Base-by-base conservation (phyloP, 2,329 filamentous ascomycete genomes). In the Calonectria fujianensis region DNA sequence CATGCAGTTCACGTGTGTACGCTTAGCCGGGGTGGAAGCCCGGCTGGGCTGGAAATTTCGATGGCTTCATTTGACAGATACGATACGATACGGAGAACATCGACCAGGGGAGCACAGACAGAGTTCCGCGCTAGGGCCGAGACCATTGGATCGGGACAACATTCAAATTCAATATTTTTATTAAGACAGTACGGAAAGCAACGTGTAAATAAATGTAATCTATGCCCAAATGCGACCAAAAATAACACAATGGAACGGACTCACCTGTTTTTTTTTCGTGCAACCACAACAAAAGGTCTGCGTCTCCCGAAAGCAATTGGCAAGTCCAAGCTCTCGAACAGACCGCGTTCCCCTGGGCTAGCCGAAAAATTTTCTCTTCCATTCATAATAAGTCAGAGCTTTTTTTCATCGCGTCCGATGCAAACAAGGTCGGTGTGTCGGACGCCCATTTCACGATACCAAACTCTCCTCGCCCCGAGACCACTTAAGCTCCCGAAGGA, bases 361-460 rank as follows among this genome's bases (percentile, higher is more conserved):
- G 31, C 45, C 45, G 27, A 37, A 71, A 66, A 76, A 69, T 59
- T 71, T 54, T 67, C 69, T 76, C 74, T 82, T 84, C 83, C 83
- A 85, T 86, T 87, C 85, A 77, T 82, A 71, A 88, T 86, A 87
- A 86, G 86, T 98, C 96, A 98, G 96, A 98, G 95, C 94, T 97
- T 94, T 95, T 94, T 93, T 82, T 94, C 91, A 94, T 95, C 92
- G 96, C 97, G 96, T 98, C 93, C 96, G 96, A 95, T 91, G 88
- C 89, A 88, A 91, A 97, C 96, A 98, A 98, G 96, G 94, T 93
- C 91, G 85, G 90, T 98, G 96, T 98, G 97, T 95, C 96, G 96
- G 94, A 98, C 97, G 96, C 97, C 93, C 91, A 96, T 96, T 93
- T 98, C 97, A 99, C 91, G 89, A 92, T 94, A 88, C 91, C 92